phyloP scores from a whole-genome alignment of 176 grass and related monocot species.

The Echinochloa phyllopogon region DNA sequence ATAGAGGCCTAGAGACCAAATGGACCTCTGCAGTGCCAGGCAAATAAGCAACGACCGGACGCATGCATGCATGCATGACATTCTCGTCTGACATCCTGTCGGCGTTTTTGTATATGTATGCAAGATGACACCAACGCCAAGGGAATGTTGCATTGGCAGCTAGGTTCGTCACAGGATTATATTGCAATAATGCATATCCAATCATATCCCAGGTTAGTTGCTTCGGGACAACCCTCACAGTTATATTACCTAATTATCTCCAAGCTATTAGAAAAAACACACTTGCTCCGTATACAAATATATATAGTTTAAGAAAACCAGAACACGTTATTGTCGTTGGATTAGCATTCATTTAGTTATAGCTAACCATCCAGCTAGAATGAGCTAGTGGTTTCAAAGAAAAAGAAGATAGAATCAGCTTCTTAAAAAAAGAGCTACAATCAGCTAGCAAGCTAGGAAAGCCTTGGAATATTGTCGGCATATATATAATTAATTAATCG shows the following conservation, averaged over 20 bases:
- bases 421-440: background rate
- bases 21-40: background rate
- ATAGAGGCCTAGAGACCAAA: too few relatives aligned
- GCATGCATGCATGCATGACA: background rate
- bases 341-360: background rate
- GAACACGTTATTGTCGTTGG: background rate
- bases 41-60: background rate
- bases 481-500: background rate
- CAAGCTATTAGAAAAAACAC: conserved; percentile 9
- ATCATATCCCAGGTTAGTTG: conserved; percentile 29
- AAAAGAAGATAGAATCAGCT: too few relatives aligned
- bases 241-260: background rate
- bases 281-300: background rate
- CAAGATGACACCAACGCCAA: background rate
- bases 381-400: background rate
- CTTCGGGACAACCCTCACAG: conserved; percentile 21
- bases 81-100: conserved; percentile 26
- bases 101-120: conserved; percentile 6
- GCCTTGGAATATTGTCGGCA: background rate
- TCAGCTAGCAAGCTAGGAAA: background rate
- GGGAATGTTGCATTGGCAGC: background rate
- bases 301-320: background rate
- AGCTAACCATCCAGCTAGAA: background rate
- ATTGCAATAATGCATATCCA: background rate
- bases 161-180: background rate